phyloP scores from a whole-genome alignment of 768 basidiomycete species.

The Infundibulicybe gibba region DNA sequence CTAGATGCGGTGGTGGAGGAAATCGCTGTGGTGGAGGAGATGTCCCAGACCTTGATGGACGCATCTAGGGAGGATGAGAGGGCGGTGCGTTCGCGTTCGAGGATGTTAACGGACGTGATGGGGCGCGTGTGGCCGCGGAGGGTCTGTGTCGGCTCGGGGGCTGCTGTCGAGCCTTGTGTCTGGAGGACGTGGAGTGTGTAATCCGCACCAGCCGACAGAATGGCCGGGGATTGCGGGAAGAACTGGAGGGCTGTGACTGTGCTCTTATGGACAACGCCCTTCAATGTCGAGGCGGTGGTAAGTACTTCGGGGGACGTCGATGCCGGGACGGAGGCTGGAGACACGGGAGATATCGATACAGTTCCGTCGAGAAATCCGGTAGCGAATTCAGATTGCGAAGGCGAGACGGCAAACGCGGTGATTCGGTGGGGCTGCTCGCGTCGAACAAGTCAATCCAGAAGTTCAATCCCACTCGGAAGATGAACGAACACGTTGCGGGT shows the following conservation, averaged over 20 bases:
- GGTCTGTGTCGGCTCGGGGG: conserved; percentile 47
- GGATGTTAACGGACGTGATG: conserved; percentile 60
- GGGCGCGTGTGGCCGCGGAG: conserved; percentile 64
- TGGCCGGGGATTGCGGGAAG: conserved; percentile 70
- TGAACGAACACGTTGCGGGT: conserved; percentile 33
- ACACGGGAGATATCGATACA: conserved; percentile 44
- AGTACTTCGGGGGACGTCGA: conserved; percentile 23
- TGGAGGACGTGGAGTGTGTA: conserved; percentile 65
- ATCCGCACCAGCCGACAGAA: conserved; percentile 68
- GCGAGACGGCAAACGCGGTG: conserved; percentile 60
- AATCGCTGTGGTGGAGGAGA: conserved; percentile 48
- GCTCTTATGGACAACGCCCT: conserved; percentile 35
- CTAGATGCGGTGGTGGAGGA: conserved; percentile 37
- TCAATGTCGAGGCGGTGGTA: conserved; percentile 23
- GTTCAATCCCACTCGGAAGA: neutral
- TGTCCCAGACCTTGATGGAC: conserved; percentile 71
- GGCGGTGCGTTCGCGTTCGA: conserved; percentile 63
- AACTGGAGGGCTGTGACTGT: conserved; percentile 54
- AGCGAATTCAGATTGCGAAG: conserved; percentile 55
- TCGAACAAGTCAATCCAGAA: neutral
- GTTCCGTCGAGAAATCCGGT: conserved; percentile 61
- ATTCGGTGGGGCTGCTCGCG: conserved; percentile 47
- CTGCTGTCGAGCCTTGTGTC: conserved; percentile 37
- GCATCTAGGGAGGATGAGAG: conserved; percentile 68
- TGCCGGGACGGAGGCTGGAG: conserved; percentile 18